Percentiles rank a stretch among this genome's conserved stretches.
Evolutionary conservation across 768 basidiomycete species (phyloP).

Genomic region (Strobilomyces confusus): DNA sequence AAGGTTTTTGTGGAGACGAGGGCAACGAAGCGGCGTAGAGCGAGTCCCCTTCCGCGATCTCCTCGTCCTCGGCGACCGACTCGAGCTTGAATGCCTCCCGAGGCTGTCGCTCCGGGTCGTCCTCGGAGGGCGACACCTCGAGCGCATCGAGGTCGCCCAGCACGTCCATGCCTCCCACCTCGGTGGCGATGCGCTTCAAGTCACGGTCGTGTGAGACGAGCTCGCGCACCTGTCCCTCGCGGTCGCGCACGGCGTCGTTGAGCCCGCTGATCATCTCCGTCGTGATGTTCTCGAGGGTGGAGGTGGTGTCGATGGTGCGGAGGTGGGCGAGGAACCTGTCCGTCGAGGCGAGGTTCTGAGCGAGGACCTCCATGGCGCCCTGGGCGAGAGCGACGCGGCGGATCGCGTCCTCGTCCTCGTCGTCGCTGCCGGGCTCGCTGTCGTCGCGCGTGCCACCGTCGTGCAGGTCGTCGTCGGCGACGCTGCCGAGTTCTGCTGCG

Average conservation of each 20-base stretch:
- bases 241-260: slow-evolving; percentile 69
- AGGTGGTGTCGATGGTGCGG: slow-evolving; percentile 56
- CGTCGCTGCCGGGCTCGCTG: slow-evolving; percentile 20
- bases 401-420: slow-evolving; percentile 26
- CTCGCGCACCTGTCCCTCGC: slow-evolving; percentile 79
- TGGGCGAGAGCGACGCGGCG: slow-evolving; percentile 26
- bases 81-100: slow-evolving; percentile 31
- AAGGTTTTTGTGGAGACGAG: slow-evolving; percentile 51
- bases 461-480: slow-evolving; percentile 17
- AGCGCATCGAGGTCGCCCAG: slow-evolving; percentile 68
- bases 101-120: slow-evolving; percentile 26
- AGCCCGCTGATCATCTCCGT: slow-evolving; percentile 73
- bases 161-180: slow-evolving; percentile 73
- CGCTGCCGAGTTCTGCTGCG: slow-evolving; percentile 23
- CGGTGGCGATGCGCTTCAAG: slow-evolving; percentile 70
- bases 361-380: slow-evolving; percentile 71
- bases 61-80: slow-evolving; percentile 39
- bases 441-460: slow-evolving; percentile 12
- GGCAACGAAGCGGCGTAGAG: slow-evolving; percentile 38
- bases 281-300: slow-evolving; percentile 61
- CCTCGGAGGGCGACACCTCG: slow-evolving; percentile 34
- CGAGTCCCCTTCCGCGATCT: slow-evolving; percentile 38
- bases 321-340: slow-evolving; percentile 74
- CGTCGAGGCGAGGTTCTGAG: slow-evolving; percentile 71
- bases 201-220: slow-evolving; percentile 76